These are phyloP conservation scores for Hippophae tibetana DNA, from an alignment of 306 rosid species.

Conservation along the genomic window DNA sequence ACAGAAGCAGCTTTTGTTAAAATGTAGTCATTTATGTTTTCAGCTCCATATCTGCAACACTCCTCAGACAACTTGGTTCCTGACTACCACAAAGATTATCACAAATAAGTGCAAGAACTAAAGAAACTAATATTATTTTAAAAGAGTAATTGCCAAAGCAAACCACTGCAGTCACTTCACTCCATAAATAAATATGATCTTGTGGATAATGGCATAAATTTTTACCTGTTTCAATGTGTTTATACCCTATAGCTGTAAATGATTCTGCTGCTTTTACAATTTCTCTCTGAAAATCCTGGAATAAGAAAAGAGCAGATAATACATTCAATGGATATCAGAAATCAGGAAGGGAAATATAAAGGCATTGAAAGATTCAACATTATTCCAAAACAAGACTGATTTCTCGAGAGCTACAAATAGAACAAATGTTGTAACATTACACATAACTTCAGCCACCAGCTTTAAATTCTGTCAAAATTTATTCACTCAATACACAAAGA, in stretches of 20 bases:
- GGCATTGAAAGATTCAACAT: not conserved
- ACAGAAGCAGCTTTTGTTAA: conserved; percentile 91
- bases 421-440: not conserved
- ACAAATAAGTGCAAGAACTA: conserved; percentile 7
- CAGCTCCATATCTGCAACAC: conserved; percentile 94
- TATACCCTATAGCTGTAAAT: conserved; percentile 71
- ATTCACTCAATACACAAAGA: not conserved
- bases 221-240: conserved; percentile 90
- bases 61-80: conserved; percentile 97
- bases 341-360: not conserved
- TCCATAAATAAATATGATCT: not conserved
- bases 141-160: conserved; percentile 4
- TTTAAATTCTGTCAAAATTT: not conserved
- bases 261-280: conserved; percentile 82
- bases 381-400: not conserved
- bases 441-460: not conserved
- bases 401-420: not conserved
- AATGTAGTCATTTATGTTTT: conserved; percentile 58
- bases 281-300: conserved; percentile 92
- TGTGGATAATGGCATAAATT: conserved; percentile 11
- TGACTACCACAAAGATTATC: conserved; percentile 45
- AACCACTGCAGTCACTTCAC: conserved; percentile 10
- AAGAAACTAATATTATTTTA: conserved; percentile 7
- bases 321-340: not conserved
- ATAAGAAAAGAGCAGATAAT: conserved; percentile 15